Evolutionary conservation across 2,329 filamentous ascomycete species (phyloP).

Genomic region (Sclerotinia subarctica): DNA sequence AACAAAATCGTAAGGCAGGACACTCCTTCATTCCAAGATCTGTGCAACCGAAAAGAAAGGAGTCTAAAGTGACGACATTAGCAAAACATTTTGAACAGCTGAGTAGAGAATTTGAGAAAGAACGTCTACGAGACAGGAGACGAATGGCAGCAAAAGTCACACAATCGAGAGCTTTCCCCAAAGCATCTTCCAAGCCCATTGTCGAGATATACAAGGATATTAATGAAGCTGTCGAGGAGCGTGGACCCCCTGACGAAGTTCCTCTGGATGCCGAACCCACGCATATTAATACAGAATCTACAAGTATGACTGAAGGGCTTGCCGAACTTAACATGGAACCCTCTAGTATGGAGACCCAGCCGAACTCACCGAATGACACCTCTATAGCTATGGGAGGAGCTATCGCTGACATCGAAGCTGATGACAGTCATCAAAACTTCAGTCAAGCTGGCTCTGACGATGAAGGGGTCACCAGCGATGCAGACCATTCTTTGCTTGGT

Average conservation of each 20-base stretch:
- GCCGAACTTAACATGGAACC: constrained; percentile 32
- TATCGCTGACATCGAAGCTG: constrained; percentile 42
- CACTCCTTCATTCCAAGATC: constrained; percentile 87
- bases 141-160: constrained; percentile 74
- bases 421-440: constrained; percentile 46
- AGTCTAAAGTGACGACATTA: constrained; percentile 82
- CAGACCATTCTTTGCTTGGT: constrained; percentile 65
- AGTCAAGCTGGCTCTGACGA: constrained; percentile 65
- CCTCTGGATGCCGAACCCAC: constrained; percentile 31
- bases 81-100: constrained; percentile 96
- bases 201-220: constrained; percentile 96
- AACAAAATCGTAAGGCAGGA: constrained; percentile 53
- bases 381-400: constrained; percentile 34
- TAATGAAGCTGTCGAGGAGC: constrained; percentile 85
- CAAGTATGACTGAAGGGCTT: constrained; percentile 36
- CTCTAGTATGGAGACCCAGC: constrained; percentile 23
- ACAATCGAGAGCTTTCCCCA: constrained; percentile 76
- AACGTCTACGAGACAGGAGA: constrained; percentile 80
- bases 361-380: constrained; percentile 36
- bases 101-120: constrained; percentile 85
- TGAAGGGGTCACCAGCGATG: constrained; percentile 67
- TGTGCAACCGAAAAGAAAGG: constrained; percentile 65
- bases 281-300: constrained; percentile 36
- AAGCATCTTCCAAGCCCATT: constrained; percentile 90
- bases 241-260: constrained; percentile 60